Evolutionary conservation across 805 yeast species (phyloP), one percentile per base, ranked within the genome.

Genomic region (Suhomyces vadensis): DNA sequence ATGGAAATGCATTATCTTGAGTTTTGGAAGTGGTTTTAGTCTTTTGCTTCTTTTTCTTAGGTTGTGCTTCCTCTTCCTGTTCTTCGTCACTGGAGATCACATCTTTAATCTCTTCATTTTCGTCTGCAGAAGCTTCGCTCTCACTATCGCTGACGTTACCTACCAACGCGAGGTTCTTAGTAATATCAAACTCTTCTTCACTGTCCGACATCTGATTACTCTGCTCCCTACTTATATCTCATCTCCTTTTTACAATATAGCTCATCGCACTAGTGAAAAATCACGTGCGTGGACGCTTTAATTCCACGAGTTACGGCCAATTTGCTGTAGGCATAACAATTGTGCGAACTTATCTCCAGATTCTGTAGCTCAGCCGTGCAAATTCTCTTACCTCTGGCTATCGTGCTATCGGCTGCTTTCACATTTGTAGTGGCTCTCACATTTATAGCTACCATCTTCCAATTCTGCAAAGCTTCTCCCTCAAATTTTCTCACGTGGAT

Each of bases 141-240:
- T 54, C 63, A 6, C 50, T 16, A 7, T 61, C 74, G 1, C 71
- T 70, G 42, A 60, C 72, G 16, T 63, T 66, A 25, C 69, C 69
- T 5, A 60, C 71, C 11, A 65, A 67, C 0, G 83, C 84, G 43
- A 85, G 72, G 41, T 79, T 72, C 13, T 78, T 70, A 19, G 86
- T 85, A 54, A 84, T 85, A 58, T 85, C 89, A 56, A 67, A 75
- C 5, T 71, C 81, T 46, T 74, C 81, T 53, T 73, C 79, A 52
- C 54, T 42, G 43, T 72, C 79, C 46, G 64, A 56, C 67, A 60
- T 59, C 27, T 14, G n/a, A n/a, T 42, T 17, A 20, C 33, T 16
- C 9, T 29, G 20, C 16, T 29, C 33, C 33, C 6, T 16, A 9
- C 9, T n/a, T 29, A 5, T 16, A 29, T 16, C 33, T 16, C 33